phyloP scores from a whole-genome alignment of 495 filamentous ascomycete species.

The Trichoderma gamsii region DNA sequence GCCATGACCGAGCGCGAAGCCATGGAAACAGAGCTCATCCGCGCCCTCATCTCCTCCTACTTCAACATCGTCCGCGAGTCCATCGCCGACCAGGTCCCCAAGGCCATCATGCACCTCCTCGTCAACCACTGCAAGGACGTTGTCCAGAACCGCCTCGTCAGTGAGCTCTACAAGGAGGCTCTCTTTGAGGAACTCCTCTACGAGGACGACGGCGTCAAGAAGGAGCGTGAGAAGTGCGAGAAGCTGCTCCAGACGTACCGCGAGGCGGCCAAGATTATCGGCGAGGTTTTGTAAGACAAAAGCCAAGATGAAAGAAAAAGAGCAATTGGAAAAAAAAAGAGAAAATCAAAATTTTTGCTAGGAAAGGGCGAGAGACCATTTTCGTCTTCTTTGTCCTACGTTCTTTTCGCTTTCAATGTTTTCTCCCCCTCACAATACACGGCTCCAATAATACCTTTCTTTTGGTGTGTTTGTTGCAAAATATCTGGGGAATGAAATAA shows the following conservation, averaged over 20 bases:
- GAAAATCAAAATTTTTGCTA: background rate
- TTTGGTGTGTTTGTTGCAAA: background rate
- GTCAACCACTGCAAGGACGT: conserved; percentile 98
- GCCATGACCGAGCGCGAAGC: conserved; percentile 91
- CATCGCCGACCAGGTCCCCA: conserved; percentile 96
- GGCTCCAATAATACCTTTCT: no score
- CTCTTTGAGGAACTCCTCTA: conserved; percentile 90
- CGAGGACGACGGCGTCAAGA: conserved; percentile 95
- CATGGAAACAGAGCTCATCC: conserved; percentile 95
- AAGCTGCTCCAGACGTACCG: conserved; percentile 88
- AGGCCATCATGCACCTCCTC: conserved; percentile 97
- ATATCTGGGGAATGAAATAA: conserved; percentile 11
- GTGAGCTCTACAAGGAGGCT: conserved; percentile 90
- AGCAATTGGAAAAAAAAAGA: background rate
- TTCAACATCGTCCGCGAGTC: conserved; percentile 98
- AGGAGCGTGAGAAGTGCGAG: conserved; percentile 97
- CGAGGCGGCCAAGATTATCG: conserved; percentile 94
- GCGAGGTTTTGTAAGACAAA: conserved; percentile 74
- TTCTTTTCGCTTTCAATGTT: no score
- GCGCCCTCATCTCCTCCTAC: conserved; percentile 91
- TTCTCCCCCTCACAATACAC: no score
- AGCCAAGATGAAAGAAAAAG: conserved; percentile 24
- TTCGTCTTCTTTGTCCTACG: no score
- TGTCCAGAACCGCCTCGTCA: conserved; percentile 93
- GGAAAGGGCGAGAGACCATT: no score